Evolutionary conservation across 2,329 filamentous ascomycete species (phyloP), one percentile per base, ranked within the genome.

Genomic region (Trichophaea hybrida): DNA sequence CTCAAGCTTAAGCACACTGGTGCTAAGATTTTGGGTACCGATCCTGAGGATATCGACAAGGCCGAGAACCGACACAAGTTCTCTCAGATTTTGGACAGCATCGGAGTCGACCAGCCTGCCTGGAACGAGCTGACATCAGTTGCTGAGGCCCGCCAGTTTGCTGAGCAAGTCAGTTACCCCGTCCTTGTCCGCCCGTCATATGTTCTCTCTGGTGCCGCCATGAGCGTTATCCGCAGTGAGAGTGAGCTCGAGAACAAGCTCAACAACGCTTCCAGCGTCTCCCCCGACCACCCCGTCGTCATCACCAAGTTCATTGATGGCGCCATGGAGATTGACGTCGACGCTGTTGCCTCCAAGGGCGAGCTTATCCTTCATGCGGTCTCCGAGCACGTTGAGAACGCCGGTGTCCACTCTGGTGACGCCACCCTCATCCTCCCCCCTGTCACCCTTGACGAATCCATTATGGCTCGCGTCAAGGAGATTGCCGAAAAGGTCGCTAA

Each of bases 291-390:
- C 75, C 93, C 93, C 1, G 93, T 98, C 44, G 93, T 98, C 59
- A 97, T 98, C 72, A 94, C 85, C 70, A 94, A 97, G 75, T 97
- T 94, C 77, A 97, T 98, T 64, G 89, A 97, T 74, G 90, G 89
- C 58, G 93, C 93, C 5, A 78, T 94, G 75, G 93, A 98, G 74
- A 95, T 98, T 61, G 93, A 98, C 69, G 88, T 95, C 64, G 93
- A 98, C 69, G 91, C 84, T 71, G 93, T 98, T 62, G 89, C 86
- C 43, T 87, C 86, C 44, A 77, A 86, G 68, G 93, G 93, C 67
- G 84, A 93, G 67, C 80, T 98, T 38, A 79, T 98, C 61, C 73
- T 97, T 56, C 93, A 98, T 71, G 91, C 93, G 59, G 82, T 98
- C 69, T 90, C 85, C 70, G 91, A 97, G 77, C 93, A 98, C 76